Percentiles rank a stretch among this genome's conserved stretches.
phyloP scores from a whole-genome alignment of 2,329 filamentous ascomycete genomes.

The Diaporthe nobilis region DNA sequence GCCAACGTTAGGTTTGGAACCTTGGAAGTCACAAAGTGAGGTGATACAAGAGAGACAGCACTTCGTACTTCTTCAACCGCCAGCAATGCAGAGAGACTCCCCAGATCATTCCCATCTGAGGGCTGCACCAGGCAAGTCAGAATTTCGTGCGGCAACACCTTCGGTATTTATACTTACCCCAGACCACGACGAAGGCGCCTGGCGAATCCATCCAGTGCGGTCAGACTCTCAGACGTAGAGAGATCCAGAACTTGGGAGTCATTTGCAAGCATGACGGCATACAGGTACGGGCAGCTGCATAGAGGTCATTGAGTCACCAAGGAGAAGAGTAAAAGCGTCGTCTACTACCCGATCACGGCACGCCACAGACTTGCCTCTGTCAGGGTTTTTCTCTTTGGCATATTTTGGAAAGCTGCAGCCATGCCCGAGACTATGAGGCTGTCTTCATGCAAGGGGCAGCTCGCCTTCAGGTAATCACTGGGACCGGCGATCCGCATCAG shows the following conservation, averaged over 20 bases:
- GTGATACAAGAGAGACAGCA: too few relatives aligned
- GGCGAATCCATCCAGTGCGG: not conserved
- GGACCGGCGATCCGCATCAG: not conserved
- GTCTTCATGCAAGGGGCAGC: not conserved
- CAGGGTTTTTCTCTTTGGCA: too few relatives aligned
- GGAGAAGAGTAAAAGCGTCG: not conserved
- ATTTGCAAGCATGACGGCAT: not conserved
- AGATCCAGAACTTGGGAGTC: not conserved
- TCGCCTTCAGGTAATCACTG: not conserved
- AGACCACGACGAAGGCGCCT: too few relatives aligned
- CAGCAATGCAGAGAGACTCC: too few relatives aligned
- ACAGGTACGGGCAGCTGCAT: not conserved
- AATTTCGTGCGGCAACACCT: not conserved
- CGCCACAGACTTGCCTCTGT: not conserved
- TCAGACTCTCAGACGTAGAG: not conserved
- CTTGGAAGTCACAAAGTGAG: not conserved
- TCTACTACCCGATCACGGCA: not conserved
- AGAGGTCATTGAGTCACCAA: not conserved
- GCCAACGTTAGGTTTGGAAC: not conserved
- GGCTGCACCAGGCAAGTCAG: not conserved
- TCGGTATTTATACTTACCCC: not conserved
- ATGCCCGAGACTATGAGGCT: not conserved
- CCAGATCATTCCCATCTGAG: too few relatives aligned
- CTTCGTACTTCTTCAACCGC: too few relatives aligned
- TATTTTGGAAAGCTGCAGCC: not conserved